phyloP scores from a whole-genome alignment of 2,329 filamentous ascomycete species.

The Trichoderma cornu-damae region DNA sequence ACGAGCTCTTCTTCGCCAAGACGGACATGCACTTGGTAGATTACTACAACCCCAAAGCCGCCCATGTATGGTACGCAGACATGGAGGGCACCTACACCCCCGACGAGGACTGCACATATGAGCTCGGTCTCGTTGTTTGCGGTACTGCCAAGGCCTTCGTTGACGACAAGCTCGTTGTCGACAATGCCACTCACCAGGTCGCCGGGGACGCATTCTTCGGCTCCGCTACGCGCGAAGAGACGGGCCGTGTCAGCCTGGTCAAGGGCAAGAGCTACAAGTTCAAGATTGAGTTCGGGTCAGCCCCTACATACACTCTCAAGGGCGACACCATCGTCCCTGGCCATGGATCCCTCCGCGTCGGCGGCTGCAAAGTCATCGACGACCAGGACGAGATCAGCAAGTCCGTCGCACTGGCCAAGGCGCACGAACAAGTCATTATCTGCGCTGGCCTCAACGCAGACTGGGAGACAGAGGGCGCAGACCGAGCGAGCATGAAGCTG shows the following conservation, averaged over 20 bases:
- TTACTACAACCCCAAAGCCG: slow-evolving; percentile 49
- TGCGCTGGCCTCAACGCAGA: slow-evolving; percentile 74
- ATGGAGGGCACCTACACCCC: slow-evolving; percentile 57
- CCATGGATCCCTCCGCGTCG: slow-evolving; percentile 57
- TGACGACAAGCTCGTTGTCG: slow-evolving; percentile 57
- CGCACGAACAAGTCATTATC: slow-evolving; percentile 71
- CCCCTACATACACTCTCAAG: slow-evolving; percentile 52
- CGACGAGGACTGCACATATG: slow-evolving; percentile 56
- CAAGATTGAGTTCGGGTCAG: slow-evolving; percentile 55
- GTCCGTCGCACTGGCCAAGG: slow-evolving; percentile 62
- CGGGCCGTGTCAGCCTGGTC: slow-evolving; percentile 52
- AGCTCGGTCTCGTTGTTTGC: slow-evolving; percentile 61
- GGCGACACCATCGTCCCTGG: slow-evolving; percentile 49
- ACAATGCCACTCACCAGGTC: slow-evolving; percentile 60
- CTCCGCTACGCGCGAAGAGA: slow-evolving; percentile 58
- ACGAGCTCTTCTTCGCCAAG: slow-evolving; percentile 44
- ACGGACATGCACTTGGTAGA: slow-evolving; percentile 48
- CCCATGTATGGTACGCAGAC: slow-evolving; percentile 54
- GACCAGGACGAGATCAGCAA: slow-evolving; percentile 56
- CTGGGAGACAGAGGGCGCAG: slow-evolving; percentile 75
- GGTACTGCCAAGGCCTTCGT: slow-evolving; percentile 62
- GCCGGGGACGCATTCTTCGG: slow-evolving; percentile 62
- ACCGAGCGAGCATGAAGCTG: slow-evolving; percentile 72
- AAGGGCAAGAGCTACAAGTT: slow-evolving; percentile 56
- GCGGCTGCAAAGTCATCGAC: slow-evolving; percentile 55